Base-by-base conservation (phyloP, 2,329 filamentous ascomycete genomes). In the Colletotrichum cereale region DNA sequence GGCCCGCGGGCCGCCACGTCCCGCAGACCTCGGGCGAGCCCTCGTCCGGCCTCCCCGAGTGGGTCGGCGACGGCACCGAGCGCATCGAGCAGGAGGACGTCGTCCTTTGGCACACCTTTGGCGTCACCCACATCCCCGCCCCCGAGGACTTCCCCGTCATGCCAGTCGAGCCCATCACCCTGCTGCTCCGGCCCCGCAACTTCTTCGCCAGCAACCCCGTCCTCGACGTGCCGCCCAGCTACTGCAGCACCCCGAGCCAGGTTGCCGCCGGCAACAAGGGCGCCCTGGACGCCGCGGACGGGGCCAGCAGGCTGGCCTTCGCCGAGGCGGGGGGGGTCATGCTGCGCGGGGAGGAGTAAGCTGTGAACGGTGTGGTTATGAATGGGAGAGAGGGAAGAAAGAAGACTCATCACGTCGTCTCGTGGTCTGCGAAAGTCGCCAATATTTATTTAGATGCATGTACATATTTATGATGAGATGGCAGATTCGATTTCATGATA, bases 71-170 rank as follows among this genome's bases (percentile, higher is more conserved):
- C 72, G 90, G 92, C 16, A 84, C 83, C 56, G 89, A 88, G 68
- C 88, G 85, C 34, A 52, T 97, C 75, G 93, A 92, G 66, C 92
- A 97, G 84, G 93, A 91, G 0, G 93, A 98, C 79, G 84, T 97
- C 38, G 95, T 98, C 1, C 88, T 97, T 21, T 98, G 95, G 95
- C 95, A 97, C 83, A 97, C 94, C 0, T 98, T 97, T 77, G 95
- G 95, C 44, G 86, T 97, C 44, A 96, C 92, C 0, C 95, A 97
- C 80, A 96, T 97, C 85, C 95, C 95, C 0, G 85, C 93, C 0
- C 94, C 95, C 0, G 95, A 98, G 79, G 95, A 97, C 81, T 97
- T 94, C 84, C 95, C 95, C 38, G 87, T 97, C 76, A 97, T 97
- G 95, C 94, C 94, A 0, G 92, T 89, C 0, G 93, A 95, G 84